phyloP scores from a whole-genome alignment of 139 green algal species.

The Chlamydomonas eustigma region DNA sequence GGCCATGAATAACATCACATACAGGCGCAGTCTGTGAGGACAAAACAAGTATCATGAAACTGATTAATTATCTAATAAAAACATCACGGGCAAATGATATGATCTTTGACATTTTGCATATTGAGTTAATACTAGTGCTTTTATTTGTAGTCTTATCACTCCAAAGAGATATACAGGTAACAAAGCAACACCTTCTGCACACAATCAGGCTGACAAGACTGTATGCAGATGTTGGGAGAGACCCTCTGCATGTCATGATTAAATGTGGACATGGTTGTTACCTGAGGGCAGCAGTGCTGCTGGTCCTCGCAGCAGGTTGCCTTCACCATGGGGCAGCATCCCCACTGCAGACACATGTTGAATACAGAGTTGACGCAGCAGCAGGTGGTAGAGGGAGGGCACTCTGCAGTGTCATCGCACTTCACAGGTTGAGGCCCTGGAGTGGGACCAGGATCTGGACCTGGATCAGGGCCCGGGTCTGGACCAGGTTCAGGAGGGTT shows the following conservation, averaged over 20 bases:
- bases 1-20: conserved; percentile 71
- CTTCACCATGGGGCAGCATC: conserved; percentile 86
- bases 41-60: too few species aligned
- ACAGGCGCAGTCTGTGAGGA: conserved; percentile 68
- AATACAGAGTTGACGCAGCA: conserved; percentile 78
- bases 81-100: too few species aligned
- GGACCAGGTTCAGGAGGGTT: conserved; percentile 36
- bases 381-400: conserved; percentile 74
- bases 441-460: conserved; percentile 23
- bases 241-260: too few species aligned
- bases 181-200: too few species aligned
- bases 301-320: conserved; percentile 93
- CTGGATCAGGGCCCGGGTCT: conserved; percentile 26
- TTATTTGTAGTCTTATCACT: too few species aligned
- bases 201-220: too few species aligned
- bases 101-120: too few species aligned
- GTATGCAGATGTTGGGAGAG: too few species aligned
- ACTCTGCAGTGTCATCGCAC: conserved; percentile 68
- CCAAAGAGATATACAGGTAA: too few species aligned
- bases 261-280: too few species aligned
- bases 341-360: conserved; percentile 68
- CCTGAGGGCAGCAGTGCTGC: conserved; percentile 88
- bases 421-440: conserved; percentile 49
- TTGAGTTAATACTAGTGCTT: too few species aligned
- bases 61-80: too few species aligned